A percentile compares a stretch with the other conserved stretches of the same genome.
These are phyloP conservation scores for Nidula niveotomentosa DNA, from an alignment of 1,284 basidiomycete species.

Conservation along the genomic window DNA sequence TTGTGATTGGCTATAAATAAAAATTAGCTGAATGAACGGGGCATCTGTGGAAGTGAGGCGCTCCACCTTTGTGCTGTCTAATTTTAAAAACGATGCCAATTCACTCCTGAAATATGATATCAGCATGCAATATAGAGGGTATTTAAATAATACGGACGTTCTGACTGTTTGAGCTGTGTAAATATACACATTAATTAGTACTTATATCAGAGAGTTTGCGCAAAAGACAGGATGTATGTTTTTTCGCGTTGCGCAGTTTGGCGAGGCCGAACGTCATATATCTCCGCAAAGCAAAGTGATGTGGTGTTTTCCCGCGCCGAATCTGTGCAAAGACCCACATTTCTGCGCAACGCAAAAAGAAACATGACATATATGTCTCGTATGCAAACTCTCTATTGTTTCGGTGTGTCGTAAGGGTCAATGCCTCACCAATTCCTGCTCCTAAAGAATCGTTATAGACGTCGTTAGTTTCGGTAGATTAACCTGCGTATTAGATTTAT, in stretches of 20 bases:
- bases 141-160: constrained; percentile 3
- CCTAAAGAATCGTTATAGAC: neutral
- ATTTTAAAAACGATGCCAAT: neutral
- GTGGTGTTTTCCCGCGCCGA: no score
- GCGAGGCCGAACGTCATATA: no score
- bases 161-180: constrained; percentile 8
- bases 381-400: no score
- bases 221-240: no score
- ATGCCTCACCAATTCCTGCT: neutral
- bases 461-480: neutral
- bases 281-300: no score
- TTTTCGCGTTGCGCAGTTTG: no score
- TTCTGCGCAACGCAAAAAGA: no score
- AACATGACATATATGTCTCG: no score
- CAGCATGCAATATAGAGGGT: neutral
- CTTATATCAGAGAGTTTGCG: neutral
- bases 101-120: neutral
- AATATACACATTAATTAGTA: constrained; percentile 1
- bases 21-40: neutral
- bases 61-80: constrained; percentile 5
- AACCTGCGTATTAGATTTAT: neutral
- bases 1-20: constrained; percentile 9
- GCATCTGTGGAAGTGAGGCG: neutral
- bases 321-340: no score
- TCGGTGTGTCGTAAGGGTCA: neutral